Evolutionary conservation across 1,284 basidiomycete species (phyloP).

Genomic region (Microbotryum scabiosae): DNA sequence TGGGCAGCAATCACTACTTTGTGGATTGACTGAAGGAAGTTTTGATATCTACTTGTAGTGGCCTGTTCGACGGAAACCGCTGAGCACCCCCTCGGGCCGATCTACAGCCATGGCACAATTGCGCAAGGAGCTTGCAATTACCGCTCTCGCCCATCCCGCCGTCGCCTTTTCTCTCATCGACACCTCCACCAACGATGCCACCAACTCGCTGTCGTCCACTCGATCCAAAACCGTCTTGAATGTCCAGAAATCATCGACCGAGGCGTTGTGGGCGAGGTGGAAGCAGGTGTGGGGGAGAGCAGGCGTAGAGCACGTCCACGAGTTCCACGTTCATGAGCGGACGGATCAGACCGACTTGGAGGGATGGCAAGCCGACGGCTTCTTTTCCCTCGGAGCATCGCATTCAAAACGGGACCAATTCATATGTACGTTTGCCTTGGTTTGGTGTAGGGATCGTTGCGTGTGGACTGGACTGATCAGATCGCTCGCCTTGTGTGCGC

Average conservation of each 20-base stretch:
- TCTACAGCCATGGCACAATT: conserved; percentile 55
- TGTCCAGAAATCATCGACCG: not conserved
- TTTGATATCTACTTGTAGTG: conserved; percentile 45
- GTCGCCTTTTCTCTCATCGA: conserved; percentile 64
- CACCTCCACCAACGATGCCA: conserved; percentile 18
- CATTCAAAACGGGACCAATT: conserved; percentile 29
- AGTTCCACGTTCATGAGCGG: conserved; percentile 8
- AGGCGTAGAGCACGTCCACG: conserved; percentile 15
- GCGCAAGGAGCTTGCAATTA: conserved; percentile 59
- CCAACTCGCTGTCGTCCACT: not conserved
- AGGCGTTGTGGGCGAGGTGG: conserved; percentile 21
- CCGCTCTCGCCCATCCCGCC: conserved; percentile 60
- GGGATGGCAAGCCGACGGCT: conserved; percentile 12
- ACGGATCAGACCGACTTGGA: not conserved
- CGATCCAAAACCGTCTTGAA: conserved; percentile 5
- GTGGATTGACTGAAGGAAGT: not conserved
- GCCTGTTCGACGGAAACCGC: conserved; percentile 49
- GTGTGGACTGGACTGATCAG: not conserved
- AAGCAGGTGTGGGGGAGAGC: conserved; percentile 23
- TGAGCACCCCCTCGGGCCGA: conserved; percentile 33
- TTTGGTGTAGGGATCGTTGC: not conserved
- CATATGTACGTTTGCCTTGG: conserved; percentile 22
- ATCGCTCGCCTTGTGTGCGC: not conserved
- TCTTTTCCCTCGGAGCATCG: conserved; percentile 26
- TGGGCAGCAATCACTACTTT: not conserved